These are phyloP conservation scores for Trichophyton simii DNA, from an alignment of 2,329 filamentous ascomycete genomes.

Conservation along the genomic window DNA sequence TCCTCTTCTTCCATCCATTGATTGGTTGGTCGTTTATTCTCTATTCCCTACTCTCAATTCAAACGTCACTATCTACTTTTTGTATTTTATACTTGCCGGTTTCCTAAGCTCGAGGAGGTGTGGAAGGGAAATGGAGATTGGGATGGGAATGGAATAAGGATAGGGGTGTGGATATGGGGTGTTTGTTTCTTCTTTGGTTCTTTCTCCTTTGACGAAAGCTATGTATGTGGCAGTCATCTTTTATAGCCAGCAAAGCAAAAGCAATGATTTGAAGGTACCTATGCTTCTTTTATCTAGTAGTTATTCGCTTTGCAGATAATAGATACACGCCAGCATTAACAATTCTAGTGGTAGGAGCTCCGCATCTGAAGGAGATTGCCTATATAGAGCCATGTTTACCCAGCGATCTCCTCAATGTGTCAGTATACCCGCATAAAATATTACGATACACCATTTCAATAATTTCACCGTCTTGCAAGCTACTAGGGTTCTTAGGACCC, in stretches of 20 bases:
- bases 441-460: slow-evolving; percentile 5
- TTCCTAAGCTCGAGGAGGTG: not conserved
- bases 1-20: not conserved
- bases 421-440: not conserved
- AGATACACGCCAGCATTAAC: too few species aligned
- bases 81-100: slow-evolving; percentile 1
- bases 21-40: not conserved
- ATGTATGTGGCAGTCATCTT: not conserved
- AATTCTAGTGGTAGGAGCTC: not conserved
- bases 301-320: too few species aligned
- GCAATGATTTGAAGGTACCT: not conserved
- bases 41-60: not conserved
- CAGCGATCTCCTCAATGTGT: not conserved
- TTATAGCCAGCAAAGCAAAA: not conserved
- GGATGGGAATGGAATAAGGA: not conserved
- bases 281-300: not conserved
- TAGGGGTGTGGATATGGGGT: not conserved
- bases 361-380: not conserved
- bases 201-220: not conserved
- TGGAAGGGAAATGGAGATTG: not conserved
- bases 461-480: not conserved
- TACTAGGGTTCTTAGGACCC: too few species aligned
- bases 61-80: not conserved
- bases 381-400: not conserved
- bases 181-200: not conserved